Evolutionary conservation across 31 red algal genomes (phyloP).

Genomic region (Porphyra umbilicalis): DNA sequence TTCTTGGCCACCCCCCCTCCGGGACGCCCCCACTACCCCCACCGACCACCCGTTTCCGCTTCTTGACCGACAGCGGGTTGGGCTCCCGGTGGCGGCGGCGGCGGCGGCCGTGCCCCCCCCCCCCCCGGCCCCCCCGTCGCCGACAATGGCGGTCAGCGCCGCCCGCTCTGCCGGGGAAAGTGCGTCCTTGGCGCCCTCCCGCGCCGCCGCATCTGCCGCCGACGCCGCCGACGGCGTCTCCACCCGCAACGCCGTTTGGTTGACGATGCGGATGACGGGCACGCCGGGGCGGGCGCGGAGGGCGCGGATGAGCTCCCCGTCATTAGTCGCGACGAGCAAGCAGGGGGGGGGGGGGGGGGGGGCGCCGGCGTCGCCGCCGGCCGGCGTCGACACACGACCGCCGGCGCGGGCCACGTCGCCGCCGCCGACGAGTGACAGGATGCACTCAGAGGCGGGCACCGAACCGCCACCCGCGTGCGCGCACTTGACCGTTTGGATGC

Average conservation of each 20-base stretch:
- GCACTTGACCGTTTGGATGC: not conserved
- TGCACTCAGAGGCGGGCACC: not conserved
- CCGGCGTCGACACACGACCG: too few relatives aligned
- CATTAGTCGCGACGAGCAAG: conserved; percentile 10
- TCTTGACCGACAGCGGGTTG: conserved; percentile 2
- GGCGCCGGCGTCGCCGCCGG: too few relatives aligned
- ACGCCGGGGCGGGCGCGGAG: conserved; percentile 31
- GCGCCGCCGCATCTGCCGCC: conserved; percentile 7
- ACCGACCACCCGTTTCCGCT: not conserved
- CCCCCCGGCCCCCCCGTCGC: not conserved
- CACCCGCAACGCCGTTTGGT: conserved; percentile 34
- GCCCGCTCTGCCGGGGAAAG: conserved; percentile 15
- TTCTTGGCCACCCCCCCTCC: not conserved
- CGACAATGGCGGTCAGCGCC: not conserved
- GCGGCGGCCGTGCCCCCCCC: not conserved
- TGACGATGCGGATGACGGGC: conserved; percentile 34
- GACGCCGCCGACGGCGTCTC: conserved; percentile 22
- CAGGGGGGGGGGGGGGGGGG: not conserved
- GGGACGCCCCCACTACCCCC: not conserved
- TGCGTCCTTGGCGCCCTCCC: conserved; percentile 8
- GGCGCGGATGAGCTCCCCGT: conserved; percentile 14
- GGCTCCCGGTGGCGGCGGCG: not conserved
- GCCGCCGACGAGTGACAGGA: not conserved
- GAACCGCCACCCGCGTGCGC: not conserved
- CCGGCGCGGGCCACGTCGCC: too few relatives aligned